A percentile compares a stretch with the other conserved stretches of the same genome.
phyloP scores from a whole-genome alignment of 1,139 yeast genomes.

The Yamadazyma siamensis region DNA sequence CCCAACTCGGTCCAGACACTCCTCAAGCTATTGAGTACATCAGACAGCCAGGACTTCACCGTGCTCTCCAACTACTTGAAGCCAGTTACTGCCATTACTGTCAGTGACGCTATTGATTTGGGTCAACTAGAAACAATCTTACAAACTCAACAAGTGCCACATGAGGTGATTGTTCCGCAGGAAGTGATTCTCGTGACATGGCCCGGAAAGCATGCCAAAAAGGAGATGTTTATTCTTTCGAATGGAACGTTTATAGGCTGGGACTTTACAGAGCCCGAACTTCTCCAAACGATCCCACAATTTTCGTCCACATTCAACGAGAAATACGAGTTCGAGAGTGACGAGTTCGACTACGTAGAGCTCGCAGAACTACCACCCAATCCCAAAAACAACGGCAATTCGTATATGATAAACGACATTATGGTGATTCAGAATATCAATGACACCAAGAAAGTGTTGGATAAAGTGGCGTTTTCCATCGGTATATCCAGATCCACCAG shows the following conservation, averaged over 20 bases:
- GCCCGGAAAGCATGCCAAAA: constrained; percentile 1
- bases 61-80: constrained; percentile 11
- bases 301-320: constrained; percentile 26
- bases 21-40: constrained; percentile 11
- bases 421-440: constrained; percentile 56
- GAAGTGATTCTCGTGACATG: constrained; percentile 55
- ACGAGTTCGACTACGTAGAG: constrained; percentile 85
- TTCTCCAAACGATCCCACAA: constrained; percentile 48
- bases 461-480: constrained; percentile 85
- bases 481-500: constrained; percentile 86
- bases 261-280: constrained; percentile 61
- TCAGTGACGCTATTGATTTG: constrained; percentile 14
- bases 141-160: constrained; percentile 1
- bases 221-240: constrained; percentile 28
- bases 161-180: constrained; percentile 54
- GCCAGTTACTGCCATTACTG: constrained; percentile 14
- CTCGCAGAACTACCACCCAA: constrained; percentile 24
- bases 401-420: constrained; percentile 64
- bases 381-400: constrained; percentile 26
- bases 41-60: constrained; percentile 4
- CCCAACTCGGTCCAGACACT: constrained; percentile 12
- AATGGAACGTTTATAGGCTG: constrained; percentile 82
- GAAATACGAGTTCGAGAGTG: constrained; percentile 63
- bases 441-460: constrained; percentile 50
- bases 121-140: constrained; percentile 3